Evolutionary conservation across 495 filamentous ascomycete species (phyloP).

Genomic region (Tetracladium setigerum): DNA sequence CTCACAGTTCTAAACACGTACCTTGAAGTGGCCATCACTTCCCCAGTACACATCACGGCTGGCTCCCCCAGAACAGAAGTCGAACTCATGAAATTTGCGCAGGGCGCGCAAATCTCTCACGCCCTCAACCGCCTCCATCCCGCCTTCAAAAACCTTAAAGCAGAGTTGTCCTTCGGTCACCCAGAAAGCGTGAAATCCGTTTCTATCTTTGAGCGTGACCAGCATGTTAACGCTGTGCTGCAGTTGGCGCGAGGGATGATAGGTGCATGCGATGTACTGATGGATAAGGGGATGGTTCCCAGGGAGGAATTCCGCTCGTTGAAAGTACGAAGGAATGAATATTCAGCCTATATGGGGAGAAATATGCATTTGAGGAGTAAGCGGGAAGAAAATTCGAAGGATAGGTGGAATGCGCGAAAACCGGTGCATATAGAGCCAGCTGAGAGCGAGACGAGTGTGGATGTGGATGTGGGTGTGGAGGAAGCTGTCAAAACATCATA

Average conservation of each 20-base stretch:
- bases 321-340: too few species aligned
- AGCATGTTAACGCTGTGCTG: neutral
- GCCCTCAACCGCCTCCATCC: conserved; percentile 16
- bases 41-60: neutral
- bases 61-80: neutral
- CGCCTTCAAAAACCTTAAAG: conserved; percentile 12
- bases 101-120: conserved; percentile 15
- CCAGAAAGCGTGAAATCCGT: neutral
- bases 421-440: too few species aligned
- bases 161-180: conserved; percentile 2
- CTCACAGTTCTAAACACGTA: conserved; percentile 27
- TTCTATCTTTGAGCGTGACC: neutral
- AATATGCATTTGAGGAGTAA: too few species aligned
- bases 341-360: too few species aligned
- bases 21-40: conserved; percentile 25
- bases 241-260: conserved; percentile 9
- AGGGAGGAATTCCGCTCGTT: too few species aligned
- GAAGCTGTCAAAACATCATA: too few species aligned
- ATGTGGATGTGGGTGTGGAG: too few species aligned
- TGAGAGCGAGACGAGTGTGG: too few species aligned
- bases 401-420: too few species aligned
- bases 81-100: conserved; percentile 1
- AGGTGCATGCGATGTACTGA: conserved; percentile 11
- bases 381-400: too few species aligned
- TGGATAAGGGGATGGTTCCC: conserved; percentile 14